phyloP scores from a whole-genome alignment of 257 asterid species.

The Cinchona pubescens region DNA sequence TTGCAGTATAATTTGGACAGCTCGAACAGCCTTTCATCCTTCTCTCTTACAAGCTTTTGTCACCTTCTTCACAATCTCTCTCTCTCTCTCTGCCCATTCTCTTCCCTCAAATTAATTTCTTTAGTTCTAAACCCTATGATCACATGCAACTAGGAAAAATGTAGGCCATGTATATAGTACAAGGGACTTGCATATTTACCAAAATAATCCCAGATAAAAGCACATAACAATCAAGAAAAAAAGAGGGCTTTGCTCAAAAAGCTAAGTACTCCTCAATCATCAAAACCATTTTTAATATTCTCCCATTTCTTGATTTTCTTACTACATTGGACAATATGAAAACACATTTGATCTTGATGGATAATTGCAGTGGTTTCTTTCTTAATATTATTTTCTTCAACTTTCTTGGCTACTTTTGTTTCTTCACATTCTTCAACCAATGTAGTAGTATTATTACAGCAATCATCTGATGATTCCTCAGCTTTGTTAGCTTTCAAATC shows the following conservation, averaged over 20 bases:
- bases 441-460: slow-evolving; percentile 19
- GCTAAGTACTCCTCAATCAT: neutral
- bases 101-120: neutral
- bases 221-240: neutral
- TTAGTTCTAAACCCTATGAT: neutral
- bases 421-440: slow-evolving; percentile 13
- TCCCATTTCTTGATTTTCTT: slow-evolving; percentile 4
- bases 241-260: neutral
- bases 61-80: slow-evolving; percentile 13
- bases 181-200: too few relatives aligned
- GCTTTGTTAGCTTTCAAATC: slow-evolving; percentile 64
- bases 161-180: slow-evolving; percentile 1
- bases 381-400: neutral
- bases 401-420: slow-evolving; percentile 10
- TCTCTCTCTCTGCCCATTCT: neutral
- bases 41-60: slow-evolving; percentile 28
- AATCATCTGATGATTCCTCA: slow-evolving; percentile 58
- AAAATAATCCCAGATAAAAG: neutral
- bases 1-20: slow-evolving; percentile 30
- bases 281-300: neutral
- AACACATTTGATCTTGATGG: neutral
- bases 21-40: slow-evolving; percentile 29
- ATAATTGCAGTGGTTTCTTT: slow-evolving; percentile 14
- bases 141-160: neutral
- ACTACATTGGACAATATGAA: slow-evolving; percentile 11